Base-by-base conservation (phyloP, 1,284 basidiomycete genomes). In the Malassezia japonica region DNA sequence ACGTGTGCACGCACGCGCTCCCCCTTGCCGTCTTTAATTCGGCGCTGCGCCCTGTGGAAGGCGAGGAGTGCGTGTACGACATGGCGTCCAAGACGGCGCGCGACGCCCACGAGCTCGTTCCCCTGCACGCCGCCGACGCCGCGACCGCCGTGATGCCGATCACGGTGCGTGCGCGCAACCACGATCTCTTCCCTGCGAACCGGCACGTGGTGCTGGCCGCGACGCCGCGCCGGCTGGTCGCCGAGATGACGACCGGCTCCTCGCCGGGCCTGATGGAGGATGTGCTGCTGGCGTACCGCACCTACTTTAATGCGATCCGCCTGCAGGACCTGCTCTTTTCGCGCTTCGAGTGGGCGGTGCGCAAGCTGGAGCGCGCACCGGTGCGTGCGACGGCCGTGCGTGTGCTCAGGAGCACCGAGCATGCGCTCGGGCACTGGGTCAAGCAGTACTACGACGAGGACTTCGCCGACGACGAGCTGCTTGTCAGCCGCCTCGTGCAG, bases 281-380 rank as follows among this genome's bases (percentile, higher is more conserved):
- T 20, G 36, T 54, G 21, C 34, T 54, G 9, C 18, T 54, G 5
- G 40, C 40, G 12, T 54, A 48, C 37, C 51, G 51, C 35, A 27
- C 20, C 13, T 54, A 48, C 33, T 39, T 54, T 18, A 31, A 33
- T 12, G 51, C 51, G 9, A 18, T 9, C 15, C 51, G 40, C 9
- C 37, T 54, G 23, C 36, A 48, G 6, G 51, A 48, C 7, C 42
- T 54, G 40, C 46, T 54, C 12, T 15, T 41, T 8, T 35, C 20
- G 29, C 51, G 51, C 29, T 37, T 42, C n/a, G 51, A 48, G 21
- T 54, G 51, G 51, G 46, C 51, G 31, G 42, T 42, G 33, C 21
- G 15, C 24, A 44, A 45, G 23, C 33, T 54, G 6, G 32, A n/a
- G 18, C 27, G 27, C 10, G 18, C 46, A 6, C 21, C 7, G 16